Percentiles rank a stretch among this genome's conserved stretches.
Conservation (phyloP, 495 filamentous ascomycete species). For the Cercophora samala region DNA sequence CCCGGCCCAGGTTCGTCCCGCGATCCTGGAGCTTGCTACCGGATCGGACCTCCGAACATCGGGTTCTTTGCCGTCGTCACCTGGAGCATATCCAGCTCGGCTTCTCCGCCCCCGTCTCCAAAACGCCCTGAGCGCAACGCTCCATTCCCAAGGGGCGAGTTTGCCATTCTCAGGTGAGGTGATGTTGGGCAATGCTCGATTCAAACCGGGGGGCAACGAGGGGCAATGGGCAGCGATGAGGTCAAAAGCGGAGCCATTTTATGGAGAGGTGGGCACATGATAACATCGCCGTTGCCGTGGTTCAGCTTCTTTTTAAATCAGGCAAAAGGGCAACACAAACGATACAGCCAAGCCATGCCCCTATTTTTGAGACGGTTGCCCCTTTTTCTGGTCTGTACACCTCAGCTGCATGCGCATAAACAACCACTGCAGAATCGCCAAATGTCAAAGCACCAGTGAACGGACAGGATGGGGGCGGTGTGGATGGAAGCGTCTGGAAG, state of each 20-base stretch:
- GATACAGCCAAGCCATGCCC: neutral
- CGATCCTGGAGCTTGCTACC: slow-evolving; percentile 10
- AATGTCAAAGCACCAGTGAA: slow-evolving; percentile 9
- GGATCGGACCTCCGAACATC: slow-evolving; percentile 10
- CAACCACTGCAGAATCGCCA: slow-evolving; percentile 13
- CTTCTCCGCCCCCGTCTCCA: neutral
- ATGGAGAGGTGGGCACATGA: neutral
- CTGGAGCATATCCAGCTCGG: neutral
- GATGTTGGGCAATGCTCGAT: neutral
- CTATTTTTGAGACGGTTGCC: neutral
- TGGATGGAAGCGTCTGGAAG: slow-evolving; percentile 20
- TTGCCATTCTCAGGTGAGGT: neutral
- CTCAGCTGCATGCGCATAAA: slow-evolving; percentile 4
- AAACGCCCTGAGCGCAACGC: neutral
- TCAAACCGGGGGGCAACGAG: slow-evolving; percentile 4
- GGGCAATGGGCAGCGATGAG: neutral
- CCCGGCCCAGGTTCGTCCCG: neutral
- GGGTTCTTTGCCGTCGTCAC: neutral
- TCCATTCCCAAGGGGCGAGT: neutral
- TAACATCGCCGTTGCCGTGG: neutral
- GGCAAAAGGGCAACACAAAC: neutral
- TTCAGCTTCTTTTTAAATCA: slow-evolving; percentile 1
- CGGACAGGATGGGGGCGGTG: neutral
- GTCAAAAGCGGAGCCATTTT: slow-evolving; percentile 11
- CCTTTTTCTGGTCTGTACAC: neutral